These are phyloP conservation scores for Orbilia ellipsospora DNA, from an alignment of 2,329 filamentous ascomycete species.

Conservation along the genomic window DNA sequence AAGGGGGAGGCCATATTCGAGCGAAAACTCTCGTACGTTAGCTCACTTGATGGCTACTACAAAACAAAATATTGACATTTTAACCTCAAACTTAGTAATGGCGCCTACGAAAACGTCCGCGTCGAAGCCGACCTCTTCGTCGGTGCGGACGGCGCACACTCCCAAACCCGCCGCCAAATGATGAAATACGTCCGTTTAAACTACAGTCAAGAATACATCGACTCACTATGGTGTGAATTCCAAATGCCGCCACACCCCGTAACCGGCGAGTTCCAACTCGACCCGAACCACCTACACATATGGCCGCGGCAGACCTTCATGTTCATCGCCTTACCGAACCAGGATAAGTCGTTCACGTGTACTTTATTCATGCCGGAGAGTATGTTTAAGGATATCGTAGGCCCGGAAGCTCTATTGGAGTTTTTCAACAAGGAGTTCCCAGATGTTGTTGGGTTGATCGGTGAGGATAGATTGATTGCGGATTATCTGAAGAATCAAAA, in stretches of 20 bases:
- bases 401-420: conserved; percentile 70
- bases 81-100: conserved; percentile 9
- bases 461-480: conserved; percentile 73
- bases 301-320: conserved; percentile 95
- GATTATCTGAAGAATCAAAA: conserved; percentile 88
- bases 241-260: conserved; percentile 72
- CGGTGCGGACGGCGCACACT: conserved; percentile 94
- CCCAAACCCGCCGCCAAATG: conserved; percentile 86
- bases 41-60: background rate
- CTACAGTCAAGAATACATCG: conserved; percentile 94
- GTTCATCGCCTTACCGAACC: conserved; percentile 96
- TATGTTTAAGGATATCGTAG: conserved; percentile 73
- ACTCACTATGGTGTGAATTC: conserved; percentile 98
- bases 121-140: conserved; percentile 92
- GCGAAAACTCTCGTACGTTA: conserved; percentile 39
- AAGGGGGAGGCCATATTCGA: conserved; percentile 89
- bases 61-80: background rate
- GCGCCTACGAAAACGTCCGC: conserved; percentile 64
- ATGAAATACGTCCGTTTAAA: conserved; percentile 93
- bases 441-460: conserved; percentile 79
- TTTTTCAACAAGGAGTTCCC: conserved; percentile 91
- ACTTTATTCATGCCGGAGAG: conserved; percentile 86
- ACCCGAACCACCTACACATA: conserved; percentile 93
- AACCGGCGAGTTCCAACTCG: conserved; percentile 76
- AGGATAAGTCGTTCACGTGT: conserved; percentile 92